Evolutionary conservation across 306 rosid species (phyloP).

Genomic region (Gillenia trifoliata): DNA sequence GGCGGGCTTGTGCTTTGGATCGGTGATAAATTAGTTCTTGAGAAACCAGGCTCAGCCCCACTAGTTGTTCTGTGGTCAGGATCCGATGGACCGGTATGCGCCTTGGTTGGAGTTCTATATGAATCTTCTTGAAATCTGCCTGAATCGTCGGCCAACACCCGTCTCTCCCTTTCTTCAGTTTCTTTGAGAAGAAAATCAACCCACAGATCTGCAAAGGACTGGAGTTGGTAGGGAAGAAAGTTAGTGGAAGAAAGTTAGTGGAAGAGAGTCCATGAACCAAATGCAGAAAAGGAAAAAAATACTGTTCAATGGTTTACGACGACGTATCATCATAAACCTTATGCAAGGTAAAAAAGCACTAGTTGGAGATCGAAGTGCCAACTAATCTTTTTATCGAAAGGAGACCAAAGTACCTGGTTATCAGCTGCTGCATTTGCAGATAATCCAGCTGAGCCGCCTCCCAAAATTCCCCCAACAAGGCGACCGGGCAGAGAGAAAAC

Average conservation of each 20-base stretch:
- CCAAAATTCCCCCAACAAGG: constrained; percentile 87
- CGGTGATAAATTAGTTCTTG: constrained; percentile 29
- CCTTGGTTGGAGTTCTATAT: constrained; percentile 18
- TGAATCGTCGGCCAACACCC: constrained; percentile 45
- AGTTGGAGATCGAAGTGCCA: background rate
- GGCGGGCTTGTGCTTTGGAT: constrained; percentile 33
- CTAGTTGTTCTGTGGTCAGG: constrained; percentile 31
- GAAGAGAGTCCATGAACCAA: background rate
- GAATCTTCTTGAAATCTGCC: constrained; percentile 39
- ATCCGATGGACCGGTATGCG: constrained; percentile 8
- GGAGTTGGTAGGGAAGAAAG: constrained; percentile 22
- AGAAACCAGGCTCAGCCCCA: constrained; percentile 27
- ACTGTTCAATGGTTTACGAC: too few species aligned
- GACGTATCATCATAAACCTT: background rate
- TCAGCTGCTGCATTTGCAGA: constrained; percentile 54
- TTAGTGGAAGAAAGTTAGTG: background rate
- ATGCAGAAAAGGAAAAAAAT: too few species aligned
- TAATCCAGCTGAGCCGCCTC: constrained; percentile 58
- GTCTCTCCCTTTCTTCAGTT: constrained; percentile 76
- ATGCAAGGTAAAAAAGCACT: background rate
- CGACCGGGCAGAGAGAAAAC: constrained; percentile 93
- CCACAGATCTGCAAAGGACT: constrained; percentile 99
- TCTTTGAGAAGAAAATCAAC: constrained; percentile 98
- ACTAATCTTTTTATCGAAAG: background rate
- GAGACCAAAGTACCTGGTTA: constrained; percentile 49